These are phyloP conservation scores for Fomitopsis serialis DNA, from an alignment of 768 basidiomycete species.

Conservation along the genomic window DNA sequence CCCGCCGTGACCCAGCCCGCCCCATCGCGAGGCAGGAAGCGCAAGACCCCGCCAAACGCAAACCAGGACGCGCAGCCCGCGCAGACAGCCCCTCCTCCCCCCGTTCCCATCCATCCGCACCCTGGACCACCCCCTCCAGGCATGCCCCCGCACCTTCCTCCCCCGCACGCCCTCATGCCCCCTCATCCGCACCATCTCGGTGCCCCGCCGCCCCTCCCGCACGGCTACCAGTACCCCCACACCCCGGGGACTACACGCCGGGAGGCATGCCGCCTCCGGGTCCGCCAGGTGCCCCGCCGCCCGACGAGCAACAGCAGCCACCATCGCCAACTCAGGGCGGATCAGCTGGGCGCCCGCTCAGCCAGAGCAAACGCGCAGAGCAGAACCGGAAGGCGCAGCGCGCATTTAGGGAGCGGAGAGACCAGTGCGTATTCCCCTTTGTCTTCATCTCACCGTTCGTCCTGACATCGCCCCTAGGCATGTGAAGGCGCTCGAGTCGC, in stretches of 20 bases:
- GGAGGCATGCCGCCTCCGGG: conserved; percentile 36
- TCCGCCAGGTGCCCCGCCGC: conserved; percentile 20
- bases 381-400: conserved; percentile 94
- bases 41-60: conserved; percentile 57
- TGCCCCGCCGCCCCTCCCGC: conserved; percentile 12
- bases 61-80: conserved; percentile 4
- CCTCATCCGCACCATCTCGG: conserved; percentile 22
- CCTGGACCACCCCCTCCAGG: conserved; percentile 35
- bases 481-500: conserved; percentile 81
- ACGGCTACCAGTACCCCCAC: conserved; percentile 41
- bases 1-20: conserved; percentile 31
- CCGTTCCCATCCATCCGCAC: conserved; percentile 27
- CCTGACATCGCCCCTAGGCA: no score
- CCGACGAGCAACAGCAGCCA: conserved; percentile 12
- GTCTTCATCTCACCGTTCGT: conserved; percentile 1
- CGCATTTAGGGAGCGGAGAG: conserved; percentile 84
- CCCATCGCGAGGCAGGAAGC: conserved; percentile 49
- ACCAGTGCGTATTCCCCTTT: conserved; percentile 57
- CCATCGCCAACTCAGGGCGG: no score
- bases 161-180: conserved; percentile 27
- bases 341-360: conserved; percentile 62
- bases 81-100: conserved; percentile 24
- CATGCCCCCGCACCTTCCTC: conserved; percentile 33
- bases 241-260: conserved; percentile 48
- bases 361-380: conserved; percentile 83